Base-by-base conservation (phyloP, 345 rosid species). In the Geranium brycei region DNA sequence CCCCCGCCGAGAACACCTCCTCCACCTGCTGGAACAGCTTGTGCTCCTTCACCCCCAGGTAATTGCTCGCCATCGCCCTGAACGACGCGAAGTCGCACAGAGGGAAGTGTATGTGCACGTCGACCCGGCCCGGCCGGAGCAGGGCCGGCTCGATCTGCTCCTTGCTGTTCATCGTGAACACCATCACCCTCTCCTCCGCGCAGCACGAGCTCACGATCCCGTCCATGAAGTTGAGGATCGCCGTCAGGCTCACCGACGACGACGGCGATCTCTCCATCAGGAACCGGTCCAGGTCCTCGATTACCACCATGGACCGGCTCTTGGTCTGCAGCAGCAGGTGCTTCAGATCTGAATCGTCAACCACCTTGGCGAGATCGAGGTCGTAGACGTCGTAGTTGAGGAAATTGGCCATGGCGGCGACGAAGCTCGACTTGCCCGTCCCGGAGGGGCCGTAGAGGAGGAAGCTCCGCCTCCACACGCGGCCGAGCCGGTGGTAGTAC, bases 11-110 rank as follows among this genome's bases (percentile, higher is more conserved):
- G 65, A 95, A 85, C 23, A 87, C 75, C 69, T 84, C 97, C 80
- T 91, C 97, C 23, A 91, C 95, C 38, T 88, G 96, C 4, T 89
- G 81, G 65, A 95, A 95, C 66, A 95, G 70, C 72, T 87, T 95
- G 62, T 95, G 99, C 59, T 95, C 99, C 79, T 84, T 95, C 2
- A 91, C 75, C 2, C 99, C 97, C 15, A 95, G 70, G 73, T 85
- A 87, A 72, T 71, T 81, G 10, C 31, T 84, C 7, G 97, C 97
- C 10, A 95, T 53, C 51, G 85, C 84, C 67, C 87, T 95, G 73
- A 95, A 88, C 19, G 89, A 79, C 10, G 85, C 64, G 72, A 95
- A 88, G 72, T 95, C 91, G 59, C 97, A 95, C 5, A 88, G 55
- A 0, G 97, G 96, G 30, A 95, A 95, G 65, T 87, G 79, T 2